A percentile compares a stretch with the other conserved stretches of the same genome.
Evolutionary conservation across 1,284 basidiomycete genomes (phyloP).

Genomic region (Moniliella sp.): DNA sequence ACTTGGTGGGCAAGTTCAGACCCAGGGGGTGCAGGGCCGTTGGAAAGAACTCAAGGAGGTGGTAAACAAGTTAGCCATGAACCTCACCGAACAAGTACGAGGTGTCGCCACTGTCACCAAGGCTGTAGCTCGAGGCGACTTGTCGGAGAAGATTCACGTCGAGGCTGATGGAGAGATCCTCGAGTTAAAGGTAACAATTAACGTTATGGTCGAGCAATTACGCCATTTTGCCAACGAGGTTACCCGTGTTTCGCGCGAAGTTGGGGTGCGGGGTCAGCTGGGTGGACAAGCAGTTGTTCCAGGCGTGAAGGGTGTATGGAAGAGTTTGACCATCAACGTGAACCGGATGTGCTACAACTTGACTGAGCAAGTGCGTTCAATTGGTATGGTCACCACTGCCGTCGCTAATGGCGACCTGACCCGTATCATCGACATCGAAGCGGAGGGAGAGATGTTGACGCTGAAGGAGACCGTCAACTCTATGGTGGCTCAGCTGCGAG

Average conservation of each 20-base stretch:
- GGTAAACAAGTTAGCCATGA: constrained; percentile 32
- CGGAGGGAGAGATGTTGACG: constrained; percentile 74
- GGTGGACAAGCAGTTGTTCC: constrained; percentile 34
- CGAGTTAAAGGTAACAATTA: constrained; percentile 91
- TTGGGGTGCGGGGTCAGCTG: constrained; percentile 21
- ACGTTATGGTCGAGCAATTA: constrained; percentile 75
- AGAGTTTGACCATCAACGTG: constrained; percentile 29
- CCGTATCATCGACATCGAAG: constrained; percentile 45
- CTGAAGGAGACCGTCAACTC: constrained; percentile 68
- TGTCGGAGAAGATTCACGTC: constrained; percentile 86
- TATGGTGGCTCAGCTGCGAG: constrained; percentile 68
- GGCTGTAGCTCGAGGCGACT: constrained; percentile 80
- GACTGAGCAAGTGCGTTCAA: constrained; percentile 76
- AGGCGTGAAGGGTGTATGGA: constrained; percentile 34
- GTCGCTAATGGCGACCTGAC: constrained; percentile 46
- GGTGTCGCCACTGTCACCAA: constrained; percentile 91
- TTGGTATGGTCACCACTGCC: constrained; percentile 74
- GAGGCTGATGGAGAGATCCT: constrained; percentile 87
- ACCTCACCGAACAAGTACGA: constrained; percentile 72
- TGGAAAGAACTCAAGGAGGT: constrained; percentile 35
- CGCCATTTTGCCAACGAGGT: constrained; percentile 83
- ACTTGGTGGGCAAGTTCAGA: constrained; percentile 33
- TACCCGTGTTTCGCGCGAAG: constrained; percentile 56
- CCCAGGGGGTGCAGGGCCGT: constrained; percentile 32
- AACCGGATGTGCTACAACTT: constrained; percentile 48